Percentiles rank a stretch among this genome's conserved stretches.
Evolutionary conservation across 192 early-diverging fungal genomes (phyloP).

Genomic region (Helicostylum pulchrum): DNA sequence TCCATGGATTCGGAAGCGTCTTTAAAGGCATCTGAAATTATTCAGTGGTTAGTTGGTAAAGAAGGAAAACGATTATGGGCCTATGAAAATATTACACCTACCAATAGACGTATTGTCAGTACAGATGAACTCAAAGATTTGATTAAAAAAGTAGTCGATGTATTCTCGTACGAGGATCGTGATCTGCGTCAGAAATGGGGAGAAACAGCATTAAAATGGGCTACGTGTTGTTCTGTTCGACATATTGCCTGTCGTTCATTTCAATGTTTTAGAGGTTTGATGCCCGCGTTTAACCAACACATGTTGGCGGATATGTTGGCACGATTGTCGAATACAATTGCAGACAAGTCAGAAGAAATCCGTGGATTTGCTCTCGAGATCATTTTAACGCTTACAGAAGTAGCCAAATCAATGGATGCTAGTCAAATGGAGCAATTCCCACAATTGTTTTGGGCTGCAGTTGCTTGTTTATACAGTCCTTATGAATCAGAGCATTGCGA

Average conservation of each 20-base stretch:
- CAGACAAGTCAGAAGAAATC: constrained; percentile 70
- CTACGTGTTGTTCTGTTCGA: constrained; percentile 75
- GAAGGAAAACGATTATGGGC: constrained; percentile 78
- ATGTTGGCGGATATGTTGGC: constrained; percentile 77
- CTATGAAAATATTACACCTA: constrained; percentile 73
- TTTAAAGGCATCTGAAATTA: constrained; percentile 39
- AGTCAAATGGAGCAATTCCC: constrained; percentile 63
- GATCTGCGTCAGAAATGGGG: constrained; percentile 71
- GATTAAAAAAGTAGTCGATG: constrained; percentile 42
- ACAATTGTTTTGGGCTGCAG: constrained; percentile 78
- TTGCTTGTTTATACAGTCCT: constrained; percentile 68
- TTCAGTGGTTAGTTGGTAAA: constrained; percentile 51
- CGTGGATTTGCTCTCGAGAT: constrained; percentile 82
- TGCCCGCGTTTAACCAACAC: constrained; percentile 65
- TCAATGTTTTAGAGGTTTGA: constrained; percentile 73
- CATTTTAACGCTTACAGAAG: constrained; percentile 61
- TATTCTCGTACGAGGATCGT: constrained; percentile 45
- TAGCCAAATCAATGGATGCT: constrained; percentile 54
- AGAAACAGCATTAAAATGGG: constrained; percentile 78
- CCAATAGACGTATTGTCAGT: constrained; percentile 41
- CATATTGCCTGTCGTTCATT: constrained; percentile 88
- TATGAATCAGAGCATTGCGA: constrained; percentile 77
- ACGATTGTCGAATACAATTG: constrained; percentile 72
- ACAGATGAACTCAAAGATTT: constrained; percentile 50
- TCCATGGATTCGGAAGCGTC: constrained; percentile 53